These are phyloP conservation scores for Apiotrichum gracile DNA, from an alignment of 1,284 basidiomycete genomes.

Conservation along the genomic window DNA sequence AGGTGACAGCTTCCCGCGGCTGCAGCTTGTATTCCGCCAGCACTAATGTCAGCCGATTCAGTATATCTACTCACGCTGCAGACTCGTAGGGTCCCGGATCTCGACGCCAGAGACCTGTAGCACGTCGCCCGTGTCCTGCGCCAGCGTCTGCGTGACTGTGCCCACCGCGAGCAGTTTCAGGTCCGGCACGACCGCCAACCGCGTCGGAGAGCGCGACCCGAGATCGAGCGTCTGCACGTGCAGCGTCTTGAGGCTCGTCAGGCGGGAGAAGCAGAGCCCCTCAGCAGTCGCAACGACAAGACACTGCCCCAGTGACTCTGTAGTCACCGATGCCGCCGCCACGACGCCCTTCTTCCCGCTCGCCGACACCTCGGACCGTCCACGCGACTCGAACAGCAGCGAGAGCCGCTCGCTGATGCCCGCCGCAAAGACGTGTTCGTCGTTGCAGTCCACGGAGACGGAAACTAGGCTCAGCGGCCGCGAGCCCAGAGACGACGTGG, in stretches of 20 bases:
- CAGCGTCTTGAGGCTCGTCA: conserved; percentile 69
- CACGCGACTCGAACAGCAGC: conserved; percentile 57
- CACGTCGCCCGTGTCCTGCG: conserved; percentile 55
- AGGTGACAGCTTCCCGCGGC: conserved; percentile 30
- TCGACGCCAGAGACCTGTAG: conserved; percentile 57
- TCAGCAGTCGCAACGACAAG: conserved; percentile 57
- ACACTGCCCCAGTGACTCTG: conserved; percentile 52
- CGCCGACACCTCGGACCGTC: conserved; percentile 61
- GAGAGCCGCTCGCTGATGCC: conserved; percentile 40
- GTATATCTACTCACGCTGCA: conserved; percentile 54
- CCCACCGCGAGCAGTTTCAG: conserved; percentile 61
- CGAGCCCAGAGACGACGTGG: conserved; percentile 43
- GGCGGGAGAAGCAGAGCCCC: conserved; percentile 59
- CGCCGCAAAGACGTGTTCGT: conserved; percentile 31
- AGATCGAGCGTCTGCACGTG: conserved; percentile 71
- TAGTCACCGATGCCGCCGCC: conserved; percentile 55
- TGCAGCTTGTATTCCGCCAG: conserved; percentile 23
- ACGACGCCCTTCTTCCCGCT: conserved; percentile 67
- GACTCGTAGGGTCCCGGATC: conserved; percentile 60
- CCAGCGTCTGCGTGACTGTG: conserved; percentile 54
- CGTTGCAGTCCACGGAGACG: conserved; percentile 17
- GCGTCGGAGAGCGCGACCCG: conserved; percentile 61
- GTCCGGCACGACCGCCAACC: conserved; percentile 56
- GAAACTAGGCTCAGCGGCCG: conserved; percentile 23
- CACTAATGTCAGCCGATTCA: conserved; percentile 16